Evolutionary conservation across 2,329 filamentous ascomycete genomes (phyloP).

Genomic region (Cryphonectria nitschkei): DNA sequence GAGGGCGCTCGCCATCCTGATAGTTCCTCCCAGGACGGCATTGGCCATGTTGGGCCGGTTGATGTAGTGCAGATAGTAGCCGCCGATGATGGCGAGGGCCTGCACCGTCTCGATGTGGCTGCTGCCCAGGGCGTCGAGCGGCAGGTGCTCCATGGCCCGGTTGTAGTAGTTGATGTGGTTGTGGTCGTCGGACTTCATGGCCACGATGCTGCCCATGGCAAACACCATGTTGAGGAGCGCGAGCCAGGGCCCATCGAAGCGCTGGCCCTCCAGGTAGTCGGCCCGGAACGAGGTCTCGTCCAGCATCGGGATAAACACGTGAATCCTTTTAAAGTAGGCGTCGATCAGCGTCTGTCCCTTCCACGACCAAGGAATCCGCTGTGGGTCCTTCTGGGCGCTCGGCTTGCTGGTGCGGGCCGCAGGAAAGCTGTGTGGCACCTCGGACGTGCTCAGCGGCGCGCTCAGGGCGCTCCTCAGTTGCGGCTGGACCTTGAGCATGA

Average conservation of each 20-base stretch:
- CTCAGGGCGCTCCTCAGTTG: conserved; percentile 50
- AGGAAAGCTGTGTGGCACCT: conserved; percentile 51
- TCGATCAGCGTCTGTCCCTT: conserved; percentile 72
- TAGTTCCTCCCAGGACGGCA: conserved; percentile 69
- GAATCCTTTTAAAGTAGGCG: conserved; percentile 75
- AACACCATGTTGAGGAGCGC: conserved; percentile 77
- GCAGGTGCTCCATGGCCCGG: conserved; percentile 67
- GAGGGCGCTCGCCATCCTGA: conserved; percentile 75
- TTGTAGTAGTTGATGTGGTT: conserved; percentile 73
- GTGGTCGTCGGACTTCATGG: conserved; percentile 66
- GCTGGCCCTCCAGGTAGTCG: conserved; percentile 63
- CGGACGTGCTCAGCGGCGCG: conserved; percentile 50
- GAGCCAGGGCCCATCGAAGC: conserved; percentile 71
- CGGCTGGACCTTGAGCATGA: conserved; percentile 64
- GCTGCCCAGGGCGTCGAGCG: conserved; percentile 69
- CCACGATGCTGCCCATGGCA: conserved; percentile 73
- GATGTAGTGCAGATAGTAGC: conserved; percentile 78
- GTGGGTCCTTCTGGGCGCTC: conserved; percentile 50
- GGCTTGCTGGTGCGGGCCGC: conserved; percentile 46
- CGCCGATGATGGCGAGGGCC: conserved; percentile 71
- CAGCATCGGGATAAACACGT: conserved; percentile 73
- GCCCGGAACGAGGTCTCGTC: conserved; percentile 73
- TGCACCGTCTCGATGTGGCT: conserved; percentile 76
- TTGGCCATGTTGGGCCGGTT: conserved; percentile 79
- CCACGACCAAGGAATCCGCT: conserved; percentile 60